Evolutionary conservation across 78 protist genomes (phyloP), one percentile per base, ranked within the genome.

Genomic region (Polysphondylium violaceum): DNA sequence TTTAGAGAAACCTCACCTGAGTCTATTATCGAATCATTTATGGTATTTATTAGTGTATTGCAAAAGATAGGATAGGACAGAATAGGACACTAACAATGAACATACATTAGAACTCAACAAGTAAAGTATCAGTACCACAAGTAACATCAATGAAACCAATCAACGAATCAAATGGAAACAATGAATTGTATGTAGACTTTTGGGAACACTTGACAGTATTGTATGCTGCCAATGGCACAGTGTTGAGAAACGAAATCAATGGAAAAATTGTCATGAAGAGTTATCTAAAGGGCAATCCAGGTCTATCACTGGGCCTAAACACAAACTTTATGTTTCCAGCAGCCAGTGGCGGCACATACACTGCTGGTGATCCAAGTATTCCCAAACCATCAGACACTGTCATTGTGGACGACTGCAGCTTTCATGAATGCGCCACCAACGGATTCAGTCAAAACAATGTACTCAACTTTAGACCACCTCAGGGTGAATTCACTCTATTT

Each of bases 261-360:
- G 98, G 98, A n/a, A 75, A 86, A 40, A 95, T 97, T 40, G 86
- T 87, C 41, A 96, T 97, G 95, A 96, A 94, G 79, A 50, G 91
- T 19, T 97, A 83, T 87, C 50, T 97, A 17, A 53, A 67, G 3
- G 97, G 98, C 27, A 59, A 59, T 3, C 98, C 98, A n/a, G 78
- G 58, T 29, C 47, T 97, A 67, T 72, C 83, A 51, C 72, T 97
- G 4, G 98, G 97, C 2, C 56, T 97, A 23, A 95, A 94, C 74
- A 89, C 95, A 35, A 97, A 95, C 8, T 87, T 97, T 12, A 68
- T 9, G 8, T 78, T 97, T 41, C 90, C 76, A 44, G 21, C 88
- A 16, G 16, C 51, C n/a, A 38, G 40, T 65, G 40, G 53, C 31
- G 47, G 21, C 1, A 50, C 19, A 21, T 29, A 8, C n/a, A 36